These are phyloP conservation scores for Paecilomyces dactylethromorphus DNA, from an alignment of 2,329 filamentous ascomycete species.

Conservation along the genomic window DNA sequence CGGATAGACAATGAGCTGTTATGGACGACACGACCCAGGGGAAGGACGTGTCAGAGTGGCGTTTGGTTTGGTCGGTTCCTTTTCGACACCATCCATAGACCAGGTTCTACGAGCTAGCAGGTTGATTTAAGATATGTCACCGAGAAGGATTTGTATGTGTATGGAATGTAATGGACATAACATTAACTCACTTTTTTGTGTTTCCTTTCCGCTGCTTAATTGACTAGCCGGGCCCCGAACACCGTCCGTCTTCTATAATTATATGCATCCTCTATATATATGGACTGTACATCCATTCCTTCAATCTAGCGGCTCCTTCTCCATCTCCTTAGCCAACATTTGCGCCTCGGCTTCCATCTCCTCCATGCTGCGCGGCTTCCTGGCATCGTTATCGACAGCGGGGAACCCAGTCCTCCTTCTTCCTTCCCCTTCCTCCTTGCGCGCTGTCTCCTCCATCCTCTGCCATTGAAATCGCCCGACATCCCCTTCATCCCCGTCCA, in stretches of 20 bases:
- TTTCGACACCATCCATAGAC: background rate
- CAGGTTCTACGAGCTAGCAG: background rate
- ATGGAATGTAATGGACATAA: background rate
- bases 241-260: background rate
- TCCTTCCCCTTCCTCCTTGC: conserved; percentile 13
- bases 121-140: background rate
- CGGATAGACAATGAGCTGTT: background rate
- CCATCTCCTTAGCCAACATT: conserved; percentile 49
- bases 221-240: background rate
- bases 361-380: conserved; percentile 59
- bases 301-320: conserved; percentile 27
- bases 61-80: background rate
- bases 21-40: background rate
- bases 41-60: background rate
- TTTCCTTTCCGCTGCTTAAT: background rate
- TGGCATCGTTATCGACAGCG: conserved; percentile 62
- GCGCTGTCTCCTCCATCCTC: conserved; percentile 15
- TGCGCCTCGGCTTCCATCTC: conserved; percentile 77
- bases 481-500: conserved; percentile 82
- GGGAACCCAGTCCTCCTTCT: conserved; percentile 55
- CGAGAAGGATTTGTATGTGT: background rate
- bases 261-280: background rate
- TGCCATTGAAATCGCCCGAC: conserved; percentile 66
- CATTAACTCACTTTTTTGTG: background rate
- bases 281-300: conserved; percentile 4